phyloP scores from a whole-genome alignment of 2,329 filamentous ascomycete species.

The Cadophora gregata region DNA sequence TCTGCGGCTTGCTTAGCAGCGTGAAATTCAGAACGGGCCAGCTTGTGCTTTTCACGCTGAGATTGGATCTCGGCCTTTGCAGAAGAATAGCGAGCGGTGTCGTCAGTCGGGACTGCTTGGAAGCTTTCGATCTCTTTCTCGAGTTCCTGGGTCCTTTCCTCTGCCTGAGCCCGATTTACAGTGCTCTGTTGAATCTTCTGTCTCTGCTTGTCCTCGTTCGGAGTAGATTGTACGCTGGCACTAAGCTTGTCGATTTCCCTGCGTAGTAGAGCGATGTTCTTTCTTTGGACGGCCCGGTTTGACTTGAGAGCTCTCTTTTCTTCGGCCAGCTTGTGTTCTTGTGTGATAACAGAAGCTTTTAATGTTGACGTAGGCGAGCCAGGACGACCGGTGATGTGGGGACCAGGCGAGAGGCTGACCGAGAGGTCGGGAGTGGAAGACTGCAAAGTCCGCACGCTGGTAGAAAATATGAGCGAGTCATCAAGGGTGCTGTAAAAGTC shows the following conservation, averaged over 20 bases:
- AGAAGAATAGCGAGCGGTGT: slow-evolving; percentile 59
- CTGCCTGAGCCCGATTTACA: slow-evolving; percentile 72
- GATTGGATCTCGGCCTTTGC: slow-evolving; percentile 60
- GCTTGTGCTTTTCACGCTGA: slow-evolving; percentile 53
- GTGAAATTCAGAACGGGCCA: slow-evolving; percentile 59
- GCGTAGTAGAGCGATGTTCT: slow-evolving; percentile 67
- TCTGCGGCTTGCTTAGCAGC: slow-evolving; percentile 66
- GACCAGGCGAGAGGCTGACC: slow-evolving; percentile 47
- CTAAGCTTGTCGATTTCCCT: slow-evolving; percentile 77
- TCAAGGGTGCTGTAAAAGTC: slow-evolving; percentile 76
- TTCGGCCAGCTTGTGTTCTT: slow-evolving; percentile 73
- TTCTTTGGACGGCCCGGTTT: slow-evolving; percentile 76
- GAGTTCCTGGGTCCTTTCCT: slow-evolving; percentile 62
- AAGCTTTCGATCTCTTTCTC: slow-evolving; percentile 66
- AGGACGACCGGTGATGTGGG: slow-evolving; percentile 69
- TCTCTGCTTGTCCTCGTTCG: slow-evolving; percentile 76
- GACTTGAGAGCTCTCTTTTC: slow-evolving; percentile 73
- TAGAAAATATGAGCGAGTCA: slow-evolving; percentile 70
- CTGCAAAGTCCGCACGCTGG: slow-evolving; percentile 60
- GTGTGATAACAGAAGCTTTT: slow-evolving; percentile 75
- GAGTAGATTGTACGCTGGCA: slow-evolving; percentile 69
- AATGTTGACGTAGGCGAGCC: slow-evolving; percentile 80
- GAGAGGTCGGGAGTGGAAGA: slow-evolving; percentile 39
- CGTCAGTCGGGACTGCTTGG: slow-evolving; percentile 67
- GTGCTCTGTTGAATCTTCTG: slow-evolving; percentile 78